Evolutionary conservation across 2,329 filamentous ascomycete species (phyloP).

Genomic region (Xenoacremonium recifei): DNA sequence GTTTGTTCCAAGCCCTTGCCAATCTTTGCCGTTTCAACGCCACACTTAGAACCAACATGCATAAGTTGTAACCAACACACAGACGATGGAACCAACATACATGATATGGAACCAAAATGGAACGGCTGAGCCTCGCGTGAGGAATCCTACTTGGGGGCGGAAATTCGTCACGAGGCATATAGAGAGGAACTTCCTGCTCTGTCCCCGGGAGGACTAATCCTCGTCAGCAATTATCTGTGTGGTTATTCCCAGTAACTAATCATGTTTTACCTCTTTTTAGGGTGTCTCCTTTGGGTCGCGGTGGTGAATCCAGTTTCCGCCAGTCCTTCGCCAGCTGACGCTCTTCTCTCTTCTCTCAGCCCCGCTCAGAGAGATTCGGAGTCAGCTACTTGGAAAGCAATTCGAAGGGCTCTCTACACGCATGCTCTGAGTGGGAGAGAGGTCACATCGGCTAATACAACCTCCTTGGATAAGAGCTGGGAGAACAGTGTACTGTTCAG

Average conservation of each 20-base stretch:
- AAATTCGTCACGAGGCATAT: not conserved
- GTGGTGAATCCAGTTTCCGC: not conserved
- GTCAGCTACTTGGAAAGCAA: not conserved
- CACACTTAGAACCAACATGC: not conserved
- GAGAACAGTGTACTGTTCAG: slow-evolving; percentile 5
- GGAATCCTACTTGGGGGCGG: not conserved
- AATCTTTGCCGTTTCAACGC: not conserved
- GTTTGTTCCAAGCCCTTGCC: not conserved
- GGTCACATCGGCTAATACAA: slow-evolving; percentile 1
- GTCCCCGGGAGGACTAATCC: not conserved
- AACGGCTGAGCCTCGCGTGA: not conserved
- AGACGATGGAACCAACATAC: not conserved
- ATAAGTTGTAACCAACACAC: too few species aligned
- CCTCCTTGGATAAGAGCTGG: slow-evolving; percentile 9
- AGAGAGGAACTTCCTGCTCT: not conserved
- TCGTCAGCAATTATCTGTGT: not conserved
- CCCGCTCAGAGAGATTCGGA: not conserved
- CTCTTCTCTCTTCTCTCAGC: not conserved
- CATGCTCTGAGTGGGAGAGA: not conserved
- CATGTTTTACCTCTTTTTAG: not conserved
- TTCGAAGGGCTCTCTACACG: not conserved
- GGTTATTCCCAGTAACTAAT: not conserved
- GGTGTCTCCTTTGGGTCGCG: not conserved
- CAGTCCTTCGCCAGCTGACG: not conserved
- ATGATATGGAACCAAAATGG: not conserved